Conservation (phyloP, 805 yeast species). For the Zygotorulaspora florentina region DNA sequence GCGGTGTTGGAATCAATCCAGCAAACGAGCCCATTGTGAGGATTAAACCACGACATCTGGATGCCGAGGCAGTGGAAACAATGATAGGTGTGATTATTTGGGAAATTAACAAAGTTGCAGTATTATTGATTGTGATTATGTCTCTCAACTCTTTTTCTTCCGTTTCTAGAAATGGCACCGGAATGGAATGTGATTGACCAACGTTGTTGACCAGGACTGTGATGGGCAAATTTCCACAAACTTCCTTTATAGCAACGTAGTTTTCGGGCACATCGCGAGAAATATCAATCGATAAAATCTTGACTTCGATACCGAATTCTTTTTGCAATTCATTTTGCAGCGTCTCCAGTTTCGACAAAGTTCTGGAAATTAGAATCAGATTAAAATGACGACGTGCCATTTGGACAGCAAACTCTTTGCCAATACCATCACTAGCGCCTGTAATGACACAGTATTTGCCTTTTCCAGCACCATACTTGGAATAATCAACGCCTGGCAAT, state of each 20-base stretch:
- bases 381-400: constrained; percentile 84
- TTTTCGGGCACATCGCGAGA: constrained; percentile 56
- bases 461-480: constrained; percentile 66
- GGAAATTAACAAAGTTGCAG: constrained; percentile 80
- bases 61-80: constrained; percentile 43
- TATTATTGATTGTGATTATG: constrained; percentile 81
- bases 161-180: constrained; percentile 88
- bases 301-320: constrained; percentile 59
- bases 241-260: constrained; percentile 48
- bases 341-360: constrained; percentile 65
- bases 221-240: constrained; percentile 52
- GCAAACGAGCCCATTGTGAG: constrained; percentile 97
- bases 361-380: constrained; percentile 78
- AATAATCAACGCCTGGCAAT: constrained; percentile 53
- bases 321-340: constrained; percentile 59
- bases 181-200: constrained; percentile 91
- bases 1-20: constrained; percentile 89
- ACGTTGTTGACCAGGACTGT: constrained; percentile 86
- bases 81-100: constrained; percentile 74
- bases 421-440: constrained; percentile 97
- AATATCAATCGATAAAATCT: constrained; percentile 73
- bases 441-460: constrained; percentile 93
- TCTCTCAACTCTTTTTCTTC: constrained; percentile 65
- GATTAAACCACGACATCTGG: constrained; percentile 62
- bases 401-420: constrained; percentile 85